Evolutionary conservation across 495 filamentous ascomycete species (phyloP).

Genomic region (Bathelium albidoporum): DNA sequence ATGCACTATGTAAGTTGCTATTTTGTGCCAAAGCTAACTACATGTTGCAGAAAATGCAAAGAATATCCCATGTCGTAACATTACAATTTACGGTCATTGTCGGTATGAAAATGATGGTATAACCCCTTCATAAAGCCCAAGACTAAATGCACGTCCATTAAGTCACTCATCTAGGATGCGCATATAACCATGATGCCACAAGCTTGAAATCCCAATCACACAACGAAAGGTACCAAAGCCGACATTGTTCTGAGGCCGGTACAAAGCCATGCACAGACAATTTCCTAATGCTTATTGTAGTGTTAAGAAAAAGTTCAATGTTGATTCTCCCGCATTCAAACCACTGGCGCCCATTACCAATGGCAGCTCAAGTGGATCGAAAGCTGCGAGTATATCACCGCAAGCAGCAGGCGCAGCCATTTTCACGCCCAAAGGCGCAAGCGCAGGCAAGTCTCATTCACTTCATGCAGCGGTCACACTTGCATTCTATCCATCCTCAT

Average conservation of each 20-base stretch:
- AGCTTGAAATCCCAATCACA: conserved; percentile 43
- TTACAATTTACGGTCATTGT: conserved; percentile 89
- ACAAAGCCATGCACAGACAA: not conserved
- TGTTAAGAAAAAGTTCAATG: conserved; percentile 76
- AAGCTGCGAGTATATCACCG: conserved; percentile 63
- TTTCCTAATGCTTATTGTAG: conserved; percentile 21
- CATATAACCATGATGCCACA: conserved; percentile 71
- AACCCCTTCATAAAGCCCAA: conserved; percentile 6
- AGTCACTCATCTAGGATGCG: conserved; percentile 48
- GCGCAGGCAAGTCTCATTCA: conserved; percentile 27
- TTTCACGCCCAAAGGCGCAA: conserved; percentile 61
- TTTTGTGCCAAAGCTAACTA: not conserved
- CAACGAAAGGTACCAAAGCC: conserved; percentile 21
- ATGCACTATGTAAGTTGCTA: not conserved
- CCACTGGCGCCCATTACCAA: conserved; percentile 50
- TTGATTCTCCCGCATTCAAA: conserved; percentile 92
- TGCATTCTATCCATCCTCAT: not conserved
- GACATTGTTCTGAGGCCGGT: not conserved
- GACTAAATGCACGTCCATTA: not conserved
- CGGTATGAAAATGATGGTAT: conserved; percentile 76
- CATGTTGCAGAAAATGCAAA: conserved; percentile 51
- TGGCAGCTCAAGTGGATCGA: conserved; percentile 42
- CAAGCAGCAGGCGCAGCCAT: conserved; percentile 82
- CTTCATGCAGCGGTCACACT: conserved; percentile 16
- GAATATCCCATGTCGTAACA: conserved; percentile 85